These are phyloP conservation scores for Fraxinus pennsylvanica DNA, from an alignment of 257 asterid genomes.

Conservation along the genomic window DNA sequence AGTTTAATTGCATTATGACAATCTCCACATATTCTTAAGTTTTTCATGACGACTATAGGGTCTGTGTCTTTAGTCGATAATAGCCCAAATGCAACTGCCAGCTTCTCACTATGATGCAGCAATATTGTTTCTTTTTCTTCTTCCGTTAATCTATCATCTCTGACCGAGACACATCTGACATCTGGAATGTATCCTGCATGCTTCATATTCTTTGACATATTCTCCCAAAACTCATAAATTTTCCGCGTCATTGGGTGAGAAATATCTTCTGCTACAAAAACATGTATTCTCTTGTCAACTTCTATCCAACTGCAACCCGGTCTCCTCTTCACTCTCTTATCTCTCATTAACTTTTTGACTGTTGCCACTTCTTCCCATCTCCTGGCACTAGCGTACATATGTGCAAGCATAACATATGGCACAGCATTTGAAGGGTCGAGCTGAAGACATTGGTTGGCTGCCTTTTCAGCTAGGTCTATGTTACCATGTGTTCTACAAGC, in stretches of 20 bases:
- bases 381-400: slow-evolving; percentile 47
- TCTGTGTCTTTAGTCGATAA: slow-evolving; percentile 36
- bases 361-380: slow-evolving; percentile 73
- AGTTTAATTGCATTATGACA: slow-evolving; percentile 64
- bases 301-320: slow-evolving; percentile 83
- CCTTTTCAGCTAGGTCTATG: slow-evolving; percentile 62
- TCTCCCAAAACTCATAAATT: slow-evolving; percentile 61
- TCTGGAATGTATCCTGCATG: slow-evolving; percentile 54
- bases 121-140: slow-evolving; percentile 44
- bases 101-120: slow-evolving; percentile 70
- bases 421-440: slow-evolving; percentile 69
- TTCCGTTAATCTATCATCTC: slow-evolving; percentile 41
- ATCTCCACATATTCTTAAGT: slow-evolving; percentile 72
- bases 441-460: slow-evolving; percentile 55
- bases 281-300: slow-evolving; percentile 53
- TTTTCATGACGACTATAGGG: slow-evolving; percentile 59
- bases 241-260: slow-evolving; percentile 58
- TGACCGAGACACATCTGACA: slow-evolving; percentile 39
- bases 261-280: slow-evolving; percentile 68
- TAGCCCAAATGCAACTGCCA: slow-evolving; percentile 67
- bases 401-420: slow-evolving; percentile 65
- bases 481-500: slow-evolving; percentile 63
- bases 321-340: slow-evolving; percentile 47
- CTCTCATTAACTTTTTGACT: slow-evolving; percentile 49
- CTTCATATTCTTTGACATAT: slow-evolving; percentile 54